These are phyloP conservation scores for Flaveria trinervia DNA, from an alignment of 129 eudicot species.

Conservation along the genomic window DNA sequence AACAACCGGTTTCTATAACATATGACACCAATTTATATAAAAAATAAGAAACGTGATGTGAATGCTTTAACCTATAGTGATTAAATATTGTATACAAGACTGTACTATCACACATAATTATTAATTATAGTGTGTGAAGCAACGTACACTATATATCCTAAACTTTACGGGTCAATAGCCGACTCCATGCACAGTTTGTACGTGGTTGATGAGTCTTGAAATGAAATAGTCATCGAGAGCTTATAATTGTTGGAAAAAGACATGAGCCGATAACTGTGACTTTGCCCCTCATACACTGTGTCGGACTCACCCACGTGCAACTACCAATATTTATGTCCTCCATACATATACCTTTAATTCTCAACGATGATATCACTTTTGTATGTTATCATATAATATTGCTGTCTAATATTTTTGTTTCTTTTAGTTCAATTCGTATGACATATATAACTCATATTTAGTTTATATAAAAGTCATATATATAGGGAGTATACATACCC, in stretches of 20 bases:
- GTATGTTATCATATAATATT: too few relatives aligned
- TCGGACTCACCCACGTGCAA: slow-evolving; percentile 7
- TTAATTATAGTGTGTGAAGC: background rate
- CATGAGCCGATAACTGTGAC: background rate
- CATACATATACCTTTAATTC: too few relatives aligned
- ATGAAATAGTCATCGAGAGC: background rate
- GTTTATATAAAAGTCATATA: too few relatives aligned
- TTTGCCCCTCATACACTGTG: background rate
- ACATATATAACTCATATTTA: too few relatives aligned
- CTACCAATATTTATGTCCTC: background rate
- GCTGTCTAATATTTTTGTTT: too few relatives aligned
- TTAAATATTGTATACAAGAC: background rate
- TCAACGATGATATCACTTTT: too few relatives aligned
- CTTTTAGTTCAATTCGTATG: too few relatives aligned
- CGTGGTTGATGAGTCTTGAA: background rate
- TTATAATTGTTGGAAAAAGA: background rate
- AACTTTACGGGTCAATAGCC: slow-evolving; percentile 5
- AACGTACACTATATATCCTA: background rate
- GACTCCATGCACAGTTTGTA: background rate
- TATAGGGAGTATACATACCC: too few relatives aligned
- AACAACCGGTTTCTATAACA: too few relatives aligned
- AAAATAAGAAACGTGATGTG: too few relatives aligned
- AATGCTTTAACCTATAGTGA: too few relatives aligned
- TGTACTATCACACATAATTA: background rate
- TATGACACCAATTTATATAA: too few relatives aligned